Conservation (phyloP, 164 flowering plant genomes). For the Chimonanthus praecox region DNA sequence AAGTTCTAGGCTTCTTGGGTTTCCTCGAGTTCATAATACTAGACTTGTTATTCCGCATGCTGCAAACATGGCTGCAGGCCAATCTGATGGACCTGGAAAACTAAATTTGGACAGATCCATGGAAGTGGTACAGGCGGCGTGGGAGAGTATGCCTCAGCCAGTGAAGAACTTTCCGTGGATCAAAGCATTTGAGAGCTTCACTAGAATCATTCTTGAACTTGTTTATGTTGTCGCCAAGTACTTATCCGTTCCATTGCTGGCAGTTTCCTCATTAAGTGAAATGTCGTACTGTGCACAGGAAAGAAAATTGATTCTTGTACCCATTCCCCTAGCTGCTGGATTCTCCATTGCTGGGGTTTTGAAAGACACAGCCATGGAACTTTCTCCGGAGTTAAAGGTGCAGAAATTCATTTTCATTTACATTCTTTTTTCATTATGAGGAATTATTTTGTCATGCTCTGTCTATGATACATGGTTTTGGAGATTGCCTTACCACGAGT, state of each 20-base stretch:
- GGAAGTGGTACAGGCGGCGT: slow-evolving; percentile 35
- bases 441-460: not conserved
- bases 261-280: slow-evolving; percentile 71
- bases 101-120: slow-evolving; percentile 31
- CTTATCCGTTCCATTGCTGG: slow-evolving; percentile 57
- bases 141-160: slow-evolving; percentile 73
- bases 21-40: slow-evolving; percentile 8
- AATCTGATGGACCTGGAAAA: slow-evolving; percentile 46
- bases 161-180: slow-evolving; percentile 83
- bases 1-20: slow-evolving; percentile 18
- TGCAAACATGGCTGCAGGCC: slow-evolving; percentile 44
- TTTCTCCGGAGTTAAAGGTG: slow-evolving; percentile 69
- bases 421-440: not conserved
- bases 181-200: slow-evolving; percentile 42
- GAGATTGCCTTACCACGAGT: not conserved
- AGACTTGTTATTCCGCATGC: slow-evolving; percentile 23
- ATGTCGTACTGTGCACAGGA: slow-evolving; percentile 88
- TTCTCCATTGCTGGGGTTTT: slow-evolving; percentile 55
- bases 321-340: slow-evolving; percentile 61
- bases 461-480: not conserved
- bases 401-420: not conserved
- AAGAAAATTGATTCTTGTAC: slow-evolving; percentile 56
- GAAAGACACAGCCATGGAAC: slow-evolving; percentile 43
- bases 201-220: slow-evolving; percentile 57
- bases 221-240: slow-evolving; percentile 46